Percentiles rank a stretch among this genome's conserved stretches.
phyloP scores from a whole-genome alignment of 257 asterid species.

The Cynanchum wilfordii region DNA sequence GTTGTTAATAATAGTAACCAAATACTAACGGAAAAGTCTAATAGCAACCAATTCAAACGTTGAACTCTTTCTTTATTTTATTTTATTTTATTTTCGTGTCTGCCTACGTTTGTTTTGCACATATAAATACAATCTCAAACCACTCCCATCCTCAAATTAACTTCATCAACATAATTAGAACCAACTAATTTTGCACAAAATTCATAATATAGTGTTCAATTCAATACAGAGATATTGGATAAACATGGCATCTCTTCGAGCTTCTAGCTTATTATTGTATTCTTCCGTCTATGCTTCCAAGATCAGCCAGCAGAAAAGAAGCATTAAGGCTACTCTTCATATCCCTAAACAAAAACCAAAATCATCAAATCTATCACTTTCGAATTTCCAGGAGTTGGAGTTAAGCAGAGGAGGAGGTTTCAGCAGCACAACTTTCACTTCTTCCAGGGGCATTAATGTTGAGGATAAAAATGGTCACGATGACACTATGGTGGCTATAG shows the following conservation, averaged over 20 bases:
- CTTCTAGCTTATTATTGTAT: neutral
- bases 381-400: neutral
- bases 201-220: no score
- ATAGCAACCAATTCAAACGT: slow-evolving; percentile 22
- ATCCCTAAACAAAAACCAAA: neutral
- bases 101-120: neutral
- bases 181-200: no score
- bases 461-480: neutral
- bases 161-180: no score
- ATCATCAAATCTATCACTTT: slow-evolving; percentile 8
- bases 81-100: neutral
- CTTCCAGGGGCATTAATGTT: neutral
- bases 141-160: neutral
- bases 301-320: neutral
- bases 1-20: neutral
- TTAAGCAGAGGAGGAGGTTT: neutral
- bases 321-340: slow-evolving; percentile 9
- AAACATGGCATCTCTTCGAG: slow-evolving; percentile 22
- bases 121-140: neutral
- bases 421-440: no score
- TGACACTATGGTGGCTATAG: slow-evolving; percentile 26
- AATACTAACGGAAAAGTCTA: slow-evolving; percentile 14
- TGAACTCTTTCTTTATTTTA: no score
- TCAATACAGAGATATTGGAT: no score
- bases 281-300: neutral